Percentiles rank a stretch among this genome's conserved stretches.
phyloP scores from a whole-genome alignment of 2,329 filamentous ascomycete genomes.

The Zarea fungicola region DNA sequence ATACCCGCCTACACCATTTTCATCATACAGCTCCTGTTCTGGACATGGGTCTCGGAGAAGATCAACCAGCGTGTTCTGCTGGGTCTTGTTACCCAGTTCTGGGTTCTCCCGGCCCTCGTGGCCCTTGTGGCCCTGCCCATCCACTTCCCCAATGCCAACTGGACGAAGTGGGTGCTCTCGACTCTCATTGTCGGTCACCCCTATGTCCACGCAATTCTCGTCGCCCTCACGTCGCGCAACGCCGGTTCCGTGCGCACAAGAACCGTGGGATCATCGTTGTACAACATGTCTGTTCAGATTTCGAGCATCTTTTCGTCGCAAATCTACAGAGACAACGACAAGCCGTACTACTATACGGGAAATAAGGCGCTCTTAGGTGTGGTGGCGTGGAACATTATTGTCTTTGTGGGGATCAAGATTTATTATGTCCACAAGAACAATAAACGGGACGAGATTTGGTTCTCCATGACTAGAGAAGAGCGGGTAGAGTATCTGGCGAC shows the following conservation, averaged over 20 bases:
- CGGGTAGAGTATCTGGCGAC: constrained; percentile 41
- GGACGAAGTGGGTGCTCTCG: constrained; percentile 46
- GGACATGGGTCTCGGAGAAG: constrained; percentile 50
- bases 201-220: constrained; percentile 52
- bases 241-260: constrained; percentile 45
- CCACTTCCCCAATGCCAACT: constrained; percentile 35
- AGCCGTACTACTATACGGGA: constrained; percentile 51
- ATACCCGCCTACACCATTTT: constrained; percentile 54
- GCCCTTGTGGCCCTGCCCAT: constrained; percentile 45
- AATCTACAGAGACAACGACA: constrained; percentile 47
- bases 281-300: constrained; percentile 44
- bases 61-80: constrained; percentile 51
- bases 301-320: constrained; percentile 36
- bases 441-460: constrained; percentile 43
- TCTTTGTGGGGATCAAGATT: constrained; percentile 36
- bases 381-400: constrained; percentile 44
- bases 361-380: constrained; percentile 52
- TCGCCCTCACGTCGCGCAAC: constrained; percentile 46
- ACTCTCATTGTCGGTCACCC: constrained; percentile 51
- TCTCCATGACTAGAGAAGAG: constrained; percentile 39
- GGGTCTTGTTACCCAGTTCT: constrained; percentile 47
- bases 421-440: constrained; percentile 31
- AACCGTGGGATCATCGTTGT: constrained; percentile 42
- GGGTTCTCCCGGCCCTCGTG: constrained; percentile 43
- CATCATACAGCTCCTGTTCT: constrained; percentile 49